These are phyloP conservation scores for Aegle marmelos DNA, from an alignment of 345 rosid species.

Conservation along the genomic window DNA sequence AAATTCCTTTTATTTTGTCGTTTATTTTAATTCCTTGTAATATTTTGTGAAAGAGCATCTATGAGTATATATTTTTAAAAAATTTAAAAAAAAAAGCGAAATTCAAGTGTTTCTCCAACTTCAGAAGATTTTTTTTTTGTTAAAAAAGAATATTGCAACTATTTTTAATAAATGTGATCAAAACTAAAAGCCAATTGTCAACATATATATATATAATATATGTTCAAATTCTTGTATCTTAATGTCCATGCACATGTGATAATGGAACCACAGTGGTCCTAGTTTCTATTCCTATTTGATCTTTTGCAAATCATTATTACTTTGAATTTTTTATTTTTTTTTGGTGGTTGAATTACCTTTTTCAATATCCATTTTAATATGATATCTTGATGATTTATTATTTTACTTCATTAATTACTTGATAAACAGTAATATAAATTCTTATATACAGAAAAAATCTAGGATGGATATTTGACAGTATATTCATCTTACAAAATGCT, in stretches of 20 bases:
- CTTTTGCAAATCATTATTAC: not conserved
- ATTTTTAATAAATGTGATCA: not conserved
- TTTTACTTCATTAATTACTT: not conserved
- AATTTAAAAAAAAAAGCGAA: not conserved
- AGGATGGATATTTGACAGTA: too few relatives aligned
- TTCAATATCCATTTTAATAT: not conserved
- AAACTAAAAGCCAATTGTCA: not conserved
- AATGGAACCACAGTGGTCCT: not conserved
- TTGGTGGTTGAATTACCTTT: not conserved
- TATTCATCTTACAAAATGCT: too few relatives aligned
- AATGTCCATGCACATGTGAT: not conserved
- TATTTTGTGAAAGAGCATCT: too few relatives aligned
- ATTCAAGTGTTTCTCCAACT: not conserved
- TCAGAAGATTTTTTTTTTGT: not conserved
- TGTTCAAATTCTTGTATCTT: not conserved
- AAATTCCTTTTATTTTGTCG: too few relatives aligned
- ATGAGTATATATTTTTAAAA: too few relatives aligned
- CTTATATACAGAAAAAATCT: too few relatives aligned
- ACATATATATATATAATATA: not conserved
- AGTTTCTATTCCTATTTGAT: not conserved
- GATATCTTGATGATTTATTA: not conserved
- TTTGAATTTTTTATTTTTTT: not conserved
- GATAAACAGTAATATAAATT: not conserved
- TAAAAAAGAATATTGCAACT: too few relatives aligned
- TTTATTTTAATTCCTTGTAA: too few relatives aligned